Evolutionary conservation across 2,329 filamentous ascomycete species (phyloP), one percentile per base, ranked within the genome.

Genomic region (Colletotrichum australisinense): DNA sequence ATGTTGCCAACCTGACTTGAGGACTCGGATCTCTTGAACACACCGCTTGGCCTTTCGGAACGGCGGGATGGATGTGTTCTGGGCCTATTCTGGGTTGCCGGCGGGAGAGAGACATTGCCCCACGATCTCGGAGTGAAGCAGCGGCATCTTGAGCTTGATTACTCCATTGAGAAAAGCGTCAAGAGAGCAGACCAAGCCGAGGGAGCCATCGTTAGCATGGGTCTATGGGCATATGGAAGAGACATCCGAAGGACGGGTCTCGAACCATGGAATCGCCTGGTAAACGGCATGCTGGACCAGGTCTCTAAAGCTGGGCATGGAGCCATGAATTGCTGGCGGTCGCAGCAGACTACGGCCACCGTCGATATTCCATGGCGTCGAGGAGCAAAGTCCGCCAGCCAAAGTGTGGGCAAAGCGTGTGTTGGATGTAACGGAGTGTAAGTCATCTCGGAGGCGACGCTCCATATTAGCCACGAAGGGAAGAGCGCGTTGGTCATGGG

Each of bases 391-490:
- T 28, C 55, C 32, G 67, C 67, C 72, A 72, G 66, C 67, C 74
- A 74, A 67, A 42, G 63, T 5, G 53, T 28, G 56, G 60, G 38
- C 55, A 26, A 63, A 26, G 11, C 22, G n/a, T 38, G 55, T 46
- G 26, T 8, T 57, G 67, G 67, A 63, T 69, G 64, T 52, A 69
- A 71, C 72, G 64, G 56, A 68, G 60, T 58, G 49, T 59, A 70
- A 30, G 63, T 64, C 52, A 72, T 70, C 49, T 76, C 75, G 75
- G 75, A 76, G 66, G 73, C 60, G 57, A 71, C 58, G 66, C 66
- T 76, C 75, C 75, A 68, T 75, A 38, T 60, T 70, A 65, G 59
- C 69, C 75, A 26, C 62, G 69, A 76, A 75, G 46, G 72, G 74
- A 72, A 73, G 73, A 65, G 63, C 42, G 53, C n/a, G 24, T 38